These are phyloP conservation scores for Musa beccarii DNA, from an alignment of 176 grass and related monocot genomes.

Conservation along the genomic window DNA sequence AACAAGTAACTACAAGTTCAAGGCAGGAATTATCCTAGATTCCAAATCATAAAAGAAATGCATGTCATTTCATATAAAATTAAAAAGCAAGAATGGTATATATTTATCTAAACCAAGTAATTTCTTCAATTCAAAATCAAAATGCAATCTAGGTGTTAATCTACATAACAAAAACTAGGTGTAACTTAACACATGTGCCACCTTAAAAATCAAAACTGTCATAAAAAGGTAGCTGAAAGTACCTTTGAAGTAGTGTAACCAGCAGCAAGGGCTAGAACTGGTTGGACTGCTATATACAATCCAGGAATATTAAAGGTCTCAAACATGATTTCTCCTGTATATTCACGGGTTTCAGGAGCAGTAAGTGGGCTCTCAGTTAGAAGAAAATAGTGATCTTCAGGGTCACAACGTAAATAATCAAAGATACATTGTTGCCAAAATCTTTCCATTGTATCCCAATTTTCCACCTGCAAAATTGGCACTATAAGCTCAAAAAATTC, in stretches of 20 bases:
- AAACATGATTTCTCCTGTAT: constrained; percentile 97
- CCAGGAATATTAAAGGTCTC: constrained; percentile 97
- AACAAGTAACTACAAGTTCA: too few relatives aligned
- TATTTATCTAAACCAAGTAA: too few relatives aligned
- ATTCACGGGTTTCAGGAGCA: constrained; percentile 81
- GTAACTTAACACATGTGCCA: too few relatives aligned
- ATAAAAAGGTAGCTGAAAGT: constrained; percentile 3
- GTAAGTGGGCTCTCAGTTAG: constrained; percentile 88
- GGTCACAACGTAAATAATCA: constrained; percentile 80
- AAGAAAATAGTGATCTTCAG: constrained; percentile 93
- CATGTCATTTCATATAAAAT: too few relatives aligned
- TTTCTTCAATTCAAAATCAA: too few relatives aligned
- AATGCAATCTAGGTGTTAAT: too few relatives aligned
- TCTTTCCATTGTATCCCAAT: constrained; percentile 99
- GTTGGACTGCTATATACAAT: constrained; percentile 81
- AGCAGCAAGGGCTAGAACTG: constrained; percentile 85
- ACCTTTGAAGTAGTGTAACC: constrained; percentile 97
- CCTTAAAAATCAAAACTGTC: too few relatives aligned
- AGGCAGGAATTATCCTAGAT: too few relatives aligned
- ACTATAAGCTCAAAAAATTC: neutral
- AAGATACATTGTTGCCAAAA: constrained; percentile 99
- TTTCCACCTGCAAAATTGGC: constrained; percentile 49
- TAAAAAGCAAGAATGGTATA: too few relatives aligned
- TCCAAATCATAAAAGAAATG: too few relatives aligned
- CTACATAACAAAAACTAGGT: too few relatives aligned